Evolutionary conservation across 2,329 filamentous ascomycete species (phyloP).

Genomic region (Sordariomycetes sp.): DNA sequence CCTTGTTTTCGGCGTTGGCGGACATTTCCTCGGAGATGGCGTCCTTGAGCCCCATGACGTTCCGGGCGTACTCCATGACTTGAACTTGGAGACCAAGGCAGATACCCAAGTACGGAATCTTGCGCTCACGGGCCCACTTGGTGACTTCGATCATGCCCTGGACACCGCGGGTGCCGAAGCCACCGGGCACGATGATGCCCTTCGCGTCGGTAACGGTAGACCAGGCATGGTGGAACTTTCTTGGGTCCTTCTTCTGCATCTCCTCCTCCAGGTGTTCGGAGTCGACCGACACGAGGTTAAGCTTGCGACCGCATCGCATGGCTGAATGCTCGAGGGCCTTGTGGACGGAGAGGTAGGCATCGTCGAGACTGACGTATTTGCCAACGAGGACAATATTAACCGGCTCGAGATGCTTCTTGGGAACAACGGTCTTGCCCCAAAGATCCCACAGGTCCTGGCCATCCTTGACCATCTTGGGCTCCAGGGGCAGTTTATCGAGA

Average conservation of each 20-base stretch:
- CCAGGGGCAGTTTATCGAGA: constrained; percentile 47
- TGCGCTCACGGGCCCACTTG: constrained; percentile 78
- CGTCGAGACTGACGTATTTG: constrained; percentile 79
- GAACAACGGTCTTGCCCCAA: constrained; percentile 65
- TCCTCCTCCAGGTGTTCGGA: constrained; percentile 71
- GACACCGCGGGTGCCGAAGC: constrained; percentile 73
- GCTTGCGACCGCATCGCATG: constrained; percentile 73
- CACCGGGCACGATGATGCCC: constrained; percentile 57
- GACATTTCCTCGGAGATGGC: constrained; percentile 49
- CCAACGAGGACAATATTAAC: constrained; percentile 74
- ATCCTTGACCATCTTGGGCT: constrained; percentile 38
- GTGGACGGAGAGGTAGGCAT: constrained; percentile 75
- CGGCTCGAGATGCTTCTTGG: constrained; percentile 50
- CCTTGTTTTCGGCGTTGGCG: constrained; percentile 50
- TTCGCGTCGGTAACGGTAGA: constrained; percentile 62
- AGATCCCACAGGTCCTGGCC: constrained; percentile 66
- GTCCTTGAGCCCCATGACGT: constrained; percentile 55
- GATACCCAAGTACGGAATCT: constrained; percentile 77
- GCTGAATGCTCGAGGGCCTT: constrained; percentile 87
- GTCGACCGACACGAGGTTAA: constrained; percentile 79
- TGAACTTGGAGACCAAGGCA: constrained; percentile 91
- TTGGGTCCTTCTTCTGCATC: constrained; percentile 52
- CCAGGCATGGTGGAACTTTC: constrained; percentile 80
- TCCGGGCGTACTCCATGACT: constrained; percentile 79
- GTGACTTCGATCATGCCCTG: constrained; percentile 85